These are phyloP conservation scores for Marasmius oreades DNA, from an alignment of 1,284 basidiomycete genomes.

Conservation along the genomic window DNA sequence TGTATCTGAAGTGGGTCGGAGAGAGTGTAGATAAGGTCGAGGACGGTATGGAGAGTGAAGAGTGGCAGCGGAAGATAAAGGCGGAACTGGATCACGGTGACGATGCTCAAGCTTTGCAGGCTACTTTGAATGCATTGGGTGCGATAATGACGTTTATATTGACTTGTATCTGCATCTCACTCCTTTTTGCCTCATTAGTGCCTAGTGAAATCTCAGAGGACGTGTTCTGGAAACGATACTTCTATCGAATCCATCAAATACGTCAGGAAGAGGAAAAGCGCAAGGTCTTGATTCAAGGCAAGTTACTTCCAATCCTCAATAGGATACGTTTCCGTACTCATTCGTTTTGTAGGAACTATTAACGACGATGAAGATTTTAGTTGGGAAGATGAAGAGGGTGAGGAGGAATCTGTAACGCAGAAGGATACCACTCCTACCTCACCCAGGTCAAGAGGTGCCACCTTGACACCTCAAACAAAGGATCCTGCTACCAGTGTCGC, in stretches of 20 bases:
- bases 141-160: conserved; percentile 20
- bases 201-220: conserved; percentile 65
- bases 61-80: conserved; percentile 53
- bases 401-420: conserved; percentile 30
- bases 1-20: conserved; percentile 65
- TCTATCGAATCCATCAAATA: conserved; percentile 88
- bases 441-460: conserved; percentile 14
- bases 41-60: conserved; percentile 47
- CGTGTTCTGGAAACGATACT: conserved; percentile 88
- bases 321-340: conserved; percentile 10
- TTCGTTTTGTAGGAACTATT: conserved; percentile 38
- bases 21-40: conserved; percentile 43
- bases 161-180: neutral
- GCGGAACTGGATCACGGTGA: conserved; percentile 45
- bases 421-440: conserved; percentile 21
- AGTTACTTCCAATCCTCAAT: conserved; percentile 15
- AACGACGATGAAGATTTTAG: conserved; percentile 75
- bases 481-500: conserved; percentile 3
- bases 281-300: conserved; percentile 78
- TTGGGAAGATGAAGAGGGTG: conserved; percentile 78
- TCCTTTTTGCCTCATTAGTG: conserved; percentile 41
- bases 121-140: conserved; percentile 63
- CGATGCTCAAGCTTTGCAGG: conserved; percentile 57
- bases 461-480: conserved; percentile 6
- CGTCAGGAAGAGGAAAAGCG: conserved; percentile 79